A percentile compares a stretch with the other conserved stretches of the same genome.
Conservation (phyloP, 768 basidiomycete genomes). For the Crepidotus variabilis region DNA sequence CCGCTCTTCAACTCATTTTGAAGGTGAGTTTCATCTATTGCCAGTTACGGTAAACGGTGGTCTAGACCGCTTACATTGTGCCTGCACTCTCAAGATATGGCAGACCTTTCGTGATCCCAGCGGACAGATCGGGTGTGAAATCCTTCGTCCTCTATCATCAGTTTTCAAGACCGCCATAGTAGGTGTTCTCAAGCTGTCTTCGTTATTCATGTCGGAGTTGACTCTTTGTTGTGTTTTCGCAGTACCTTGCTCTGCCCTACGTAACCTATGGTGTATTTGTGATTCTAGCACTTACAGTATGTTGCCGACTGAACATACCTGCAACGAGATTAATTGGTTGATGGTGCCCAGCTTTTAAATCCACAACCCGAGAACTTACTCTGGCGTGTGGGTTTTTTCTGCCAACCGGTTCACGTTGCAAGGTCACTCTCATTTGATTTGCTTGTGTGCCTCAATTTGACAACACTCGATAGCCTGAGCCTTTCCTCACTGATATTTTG, state of each 20-base stretch:
- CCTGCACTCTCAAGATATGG: slow-evolving; percentile 16
- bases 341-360: no score
- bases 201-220: not conserved
- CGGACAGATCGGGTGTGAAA: not conserved
- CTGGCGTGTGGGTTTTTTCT: slow-evolving; percentile 14
- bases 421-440: slow-evolving; percentile 29
- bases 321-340: not conserved
- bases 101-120: slow-evolving; percentile 18
- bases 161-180: slow-evolving; percentile 4
- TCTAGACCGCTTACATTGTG: not conserved
- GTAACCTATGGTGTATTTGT: slow-evolving; percentile 39
- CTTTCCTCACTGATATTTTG: slow-evolving; percentile 43
- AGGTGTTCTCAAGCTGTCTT: slow-evolving; percentile 6
- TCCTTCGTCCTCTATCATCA: slow-evolving; percentile 4
- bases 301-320: slow-evolving; percentile 26
- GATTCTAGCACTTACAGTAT: slow-evolving; percentile 32
- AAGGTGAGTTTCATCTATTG: slow-evolving; percentile 14
- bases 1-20: slow-evolving; percentile 23
- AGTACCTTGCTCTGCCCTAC: slow-evolving; percentile 29
- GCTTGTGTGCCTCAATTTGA: not conserved
- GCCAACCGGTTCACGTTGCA: slow-evolving; percentile 28
- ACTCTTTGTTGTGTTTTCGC: not conserved
- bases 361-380: no score
- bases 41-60: no score
- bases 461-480: slow-evolving; percentile 15